These are phyloP conservation scores for Penicillium thymicola DNA, from an alignment of 2,329 filamentous ascomycete species.

Conservation along the genomic window DNA sequence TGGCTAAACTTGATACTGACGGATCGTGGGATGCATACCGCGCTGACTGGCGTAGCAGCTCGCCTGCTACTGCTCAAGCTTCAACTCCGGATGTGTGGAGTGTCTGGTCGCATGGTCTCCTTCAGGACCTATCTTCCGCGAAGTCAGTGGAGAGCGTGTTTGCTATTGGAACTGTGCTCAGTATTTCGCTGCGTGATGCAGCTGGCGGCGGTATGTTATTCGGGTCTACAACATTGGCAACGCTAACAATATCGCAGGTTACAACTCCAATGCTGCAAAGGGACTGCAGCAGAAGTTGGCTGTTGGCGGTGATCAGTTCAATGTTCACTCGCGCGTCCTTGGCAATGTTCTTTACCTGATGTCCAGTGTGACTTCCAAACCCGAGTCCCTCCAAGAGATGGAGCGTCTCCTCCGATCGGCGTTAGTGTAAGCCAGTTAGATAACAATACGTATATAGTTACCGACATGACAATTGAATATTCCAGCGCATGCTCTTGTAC, in stretches of 20 bases:
- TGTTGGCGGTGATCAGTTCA: conserved; percentile 38
- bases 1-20: conserved; percentile 56
- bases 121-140: conserved; percentile 57
- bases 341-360: conserved; percentile 62
- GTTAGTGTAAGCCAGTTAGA: conserved; percentile 23
- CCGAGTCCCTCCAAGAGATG: conserved; percentile 41
- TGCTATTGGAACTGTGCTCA: conserved; percentile 71
- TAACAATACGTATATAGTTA: background rate
- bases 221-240: background rate
- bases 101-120: conserved; percentile 63
- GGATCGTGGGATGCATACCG: conserved; percentile 59
- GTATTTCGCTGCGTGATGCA: conserved; percentile 57
- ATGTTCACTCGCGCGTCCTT: conserved; percentile 58
- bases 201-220: conserved; percentile 41
- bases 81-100: conserved; percentile 55
- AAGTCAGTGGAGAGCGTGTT: conserved; percentile 62
- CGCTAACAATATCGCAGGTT: conserved; percentile 40
- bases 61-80: background rate
- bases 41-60: conserved; percentile 44
- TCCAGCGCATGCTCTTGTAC: background rate
- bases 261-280: conserved; percentile 55
- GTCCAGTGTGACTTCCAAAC: conserved; percentile 52
- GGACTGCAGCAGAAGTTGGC: conserved; percentile 52
- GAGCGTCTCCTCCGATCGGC: conserved; percentile 41
- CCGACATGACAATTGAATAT: background rate